These are phyloP conservation scores for Cupressus sempervirens DNA, from an alignment of 75 land plant species.

Conservation along the genomic window DNA sequence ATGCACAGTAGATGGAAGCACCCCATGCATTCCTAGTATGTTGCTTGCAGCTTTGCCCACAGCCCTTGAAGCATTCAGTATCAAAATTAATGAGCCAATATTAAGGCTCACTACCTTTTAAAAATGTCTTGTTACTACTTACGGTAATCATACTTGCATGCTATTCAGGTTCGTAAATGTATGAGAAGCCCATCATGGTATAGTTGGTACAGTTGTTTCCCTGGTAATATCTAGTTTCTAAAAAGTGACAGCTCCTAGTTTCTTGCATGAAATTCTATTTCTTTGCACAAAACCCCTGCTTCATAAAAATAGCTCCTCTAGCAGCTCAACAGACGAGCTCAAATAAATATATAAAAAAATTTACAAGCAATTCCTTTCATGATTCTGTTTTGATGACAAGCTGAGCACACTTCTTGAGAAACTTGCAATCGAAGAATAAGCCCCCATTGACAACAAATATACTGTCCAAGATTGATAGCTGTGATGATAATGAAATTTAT, in stretches of 20 bases:
- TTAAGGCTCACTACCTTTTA: not conserved
- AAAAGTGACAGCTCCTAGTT: too few species aligned
- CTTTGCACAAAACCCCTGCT: too few species aligned
- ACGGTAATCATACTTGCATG: too few species aligned
- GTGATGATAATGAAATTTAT: not conserved
- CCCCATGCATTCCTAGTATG: not conserved
- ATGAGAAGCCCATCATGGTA: not conserved
- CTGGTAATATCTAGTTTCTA: not conserved
- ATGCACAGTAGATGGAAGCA: not conserved
- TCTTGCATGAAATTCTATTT: too few species aligned
- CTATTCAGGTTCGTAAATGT: not conserved
- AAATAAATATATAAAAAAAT: not conserved
- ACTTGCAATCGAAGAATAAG: not conserved
- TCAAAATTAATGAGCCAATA: not conserved
- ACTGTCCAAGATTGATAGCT: not conserved
- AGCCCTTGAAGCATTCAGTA: not conserved
- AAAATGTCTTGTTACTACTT: too few species aligned
- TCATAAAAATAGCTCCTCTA: too few species aligned
- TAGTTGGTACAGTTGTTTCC: not conserved
- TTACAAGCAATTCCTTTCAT: not conserved
- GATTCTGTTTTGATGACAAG: not conserved
- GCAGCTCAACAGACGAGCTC: too few species aligned
- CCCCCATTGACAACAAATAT: not conserved
- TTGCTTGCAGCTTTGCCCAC: not conserved
- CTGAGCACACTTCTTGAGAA: not conserved